phyloP scores from a whole-genome alignment of 306 rosid genomes.

The Cicer arietinum region DNA sequence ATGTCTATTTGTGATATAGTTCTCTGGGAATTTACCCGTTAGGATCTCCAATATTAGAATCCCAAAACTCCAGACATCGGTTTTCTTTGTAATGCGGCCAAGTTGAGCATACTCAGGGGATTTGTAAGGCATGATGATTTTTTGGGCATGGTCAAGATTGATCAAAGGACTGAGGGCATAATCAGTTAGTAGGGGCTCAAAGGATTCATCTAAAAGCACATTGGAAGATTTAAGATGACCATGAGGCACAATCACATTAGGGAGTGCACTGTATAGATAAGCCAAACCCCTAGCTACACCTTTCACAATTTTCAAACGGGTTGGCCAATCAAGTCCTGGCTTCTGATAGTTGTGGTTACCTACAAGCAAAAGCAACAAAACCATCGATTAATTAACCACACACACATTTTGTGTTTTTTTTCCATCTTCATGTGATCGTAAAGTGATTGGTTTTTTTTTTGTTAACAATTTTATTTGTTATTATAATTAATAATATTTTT shows the following conservation, averaged over 20 bases:
- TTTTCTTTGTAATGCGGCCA: conserved; percentile 80
- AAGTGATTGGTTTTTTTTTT: no score
- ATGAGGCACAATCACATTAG: conserved; percentile 72
- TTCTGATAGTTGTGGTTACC: conserved; percentile 66
- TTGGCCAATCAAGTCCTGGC: conserved; percentile 76
- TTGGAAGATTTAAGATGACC: conserved; percentile 97
- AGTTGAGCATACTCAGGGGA: conserved; percentile 82
- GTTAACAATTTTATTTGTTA: no score
- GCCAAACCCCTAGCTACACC: conserved; percentile 76
- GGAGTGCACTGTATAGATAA: conserved; percentile 67
- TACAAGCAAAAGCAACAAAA: conserved; percentile 1
- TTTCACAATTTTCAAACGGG: conserved; percentile 78
- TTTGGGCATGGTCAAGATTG: conserved; percentile 70
- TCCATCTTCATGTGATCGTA: no score
- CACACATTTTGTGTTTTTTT: no score
- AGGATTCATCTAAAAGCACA: conserved; percentile 65
- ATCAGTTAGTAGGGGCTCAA: conserved; percentile 76
- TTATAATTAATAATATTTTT: no score
- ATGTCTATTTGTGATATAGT: conserved; percentile 63
- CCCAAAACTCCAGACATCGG: conserved; percentile 88
- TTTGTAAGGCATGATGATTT: conserved; percentile 86
- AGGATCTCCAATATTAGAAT: conserved; percentile 80
- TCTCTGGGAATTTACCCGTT: conserved; percentile 87
- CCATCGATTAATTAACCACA: not conserved
- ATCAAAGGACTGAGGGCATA: conserved; percentile 68